These are phyloP conservation scores for Solanum virginianum DNA, from an alignment of 257 asterid species.

Conservation along the genomic window DNA sequence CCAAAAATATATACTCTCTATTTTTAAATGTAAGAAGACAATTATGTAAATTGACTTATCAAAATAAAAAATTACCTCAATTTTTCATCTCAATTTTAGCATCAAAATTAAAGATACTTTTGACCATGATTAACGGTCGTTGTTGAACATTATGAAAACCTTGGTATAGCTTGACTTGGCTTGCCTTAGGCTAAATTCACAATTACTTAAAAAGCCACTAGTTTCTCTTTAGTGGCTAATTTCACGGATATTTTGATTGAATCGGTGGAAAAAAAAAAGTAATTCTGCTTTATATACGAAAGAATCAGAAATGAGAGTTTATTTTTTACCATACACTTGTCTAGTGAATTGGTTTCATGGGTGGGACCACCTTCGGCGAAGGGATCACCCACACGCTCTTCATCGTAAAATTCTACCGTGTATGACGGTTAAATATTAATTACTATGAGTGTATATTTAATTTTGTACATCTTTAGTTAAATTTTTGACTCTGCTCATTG, in stretches of 20 bases:
- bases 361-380: no score
- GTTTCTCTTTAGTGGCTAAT: neutral
- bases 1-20: neutral
- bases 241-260: rapidly evolving
- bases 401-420: no score
- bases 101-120: neutral
- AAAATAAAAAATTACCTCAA: neutral
- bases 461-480: no score
- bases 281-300: neutral
- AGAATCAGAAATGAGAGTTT: neutral
- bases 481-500: no score
- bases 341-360: neutral
- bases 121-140: neutral
- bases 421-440: no score
- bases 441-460: no score
- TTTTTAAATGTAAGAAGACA: neutral
- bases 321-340: no score
- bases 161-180: neutral
- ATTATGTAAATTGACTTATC: neutral
- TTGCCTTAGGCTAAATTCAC: neutral
- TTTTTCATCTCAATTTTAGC: neutral
- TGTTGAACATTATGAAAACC: neutral
- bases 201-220: neutral
- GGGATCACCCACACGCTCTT: no score
- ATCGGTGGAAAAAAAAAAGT: neutral